Evolutionary conservation across 495 filamentous ascomycete genomes (phyloP).

Genomic region (Talaromyces stipitatus): DNA sequence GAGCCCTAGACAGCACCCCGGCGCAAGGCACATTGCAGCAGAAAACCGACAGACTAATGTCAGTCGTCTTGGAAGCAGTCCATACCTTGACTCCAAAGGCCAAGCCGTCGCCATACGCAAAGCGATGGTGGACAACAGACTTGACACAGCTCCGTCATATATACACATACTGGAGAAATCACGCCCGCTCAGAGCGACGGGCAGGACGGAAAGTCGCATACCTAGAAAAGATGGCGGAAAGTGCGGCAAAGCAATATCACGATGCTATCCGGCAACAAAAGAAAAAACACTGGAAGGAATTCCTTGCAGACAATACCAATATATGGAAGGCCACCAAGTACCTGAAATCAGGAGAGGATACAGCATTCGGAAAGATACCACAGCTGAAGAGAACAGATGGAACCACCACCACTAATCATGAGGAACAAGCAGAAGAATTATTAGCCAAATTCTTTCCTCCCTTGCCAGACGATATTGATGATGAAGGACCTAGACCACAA

Average conservation of each 20-base stretch:
- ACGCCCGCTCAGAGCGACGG: neutral
- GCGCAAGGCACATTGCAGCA: neutral
- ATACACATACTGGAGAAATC: neutral
- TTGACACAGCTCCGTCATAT: neutral
- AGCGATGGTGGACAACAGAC: neutral
- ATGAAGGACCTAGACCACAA: constrained; percentile 11
- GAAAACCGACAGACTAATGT: neutral
- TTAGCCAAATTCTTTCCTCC: constrained; percentile 19
- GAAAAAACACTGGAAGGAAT: neutral
- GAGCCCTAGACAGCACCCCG: neutral
- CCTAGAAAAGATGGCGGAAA: neutral
- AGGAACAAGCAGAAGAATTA: constrained; percentile 14
- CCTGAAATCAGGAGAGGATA: neutral
- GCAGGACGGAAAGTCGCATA: neutral
- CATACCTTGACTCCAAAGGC: neutral
- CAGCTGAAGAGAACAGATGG: constrained; percentile 11
- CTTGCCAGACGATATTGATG: constrained; percentile 4
- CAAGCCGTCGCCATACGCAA: neutral
- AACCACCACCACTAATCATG: constrained; percentile 11
- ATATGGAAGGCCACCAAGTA: neutral
- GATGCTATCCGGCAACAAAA: neutral
- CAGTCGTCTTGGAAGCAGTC: neutral
- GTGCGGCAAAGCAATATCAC: neutral
- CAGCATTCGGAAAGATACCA: neutral
- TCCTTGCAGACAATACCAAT: neutral